These are phyloP conservation scores for Pelargonium myrrhifolium DNA, from an alignment of 441 rosid species.

Conservation along the genomic window DNA sequence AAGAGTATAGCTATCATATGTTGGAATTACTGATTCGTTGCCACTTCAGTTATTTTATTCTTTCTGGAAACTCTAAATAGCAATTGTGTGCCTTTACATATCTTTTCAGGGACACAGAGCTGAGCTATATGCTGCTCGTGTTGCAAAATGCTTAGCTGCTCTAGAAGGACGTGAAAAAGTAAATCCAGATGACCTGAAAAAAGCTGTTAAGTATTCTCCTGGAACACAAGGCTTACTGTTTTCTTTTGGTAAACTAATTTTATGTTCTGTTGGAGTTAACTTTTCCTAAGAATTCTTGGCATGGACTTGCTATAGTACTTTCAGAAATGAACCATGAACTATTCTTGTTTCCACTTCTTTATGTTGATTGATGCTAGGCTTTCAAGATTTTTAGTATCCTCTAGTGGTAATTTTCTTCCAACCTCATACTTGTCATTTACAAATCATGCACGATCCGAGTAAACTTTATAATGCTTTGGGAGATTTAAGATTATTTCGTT, in stretches of 20 bases:
- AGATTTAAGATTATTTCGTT: too few relatives aligned
- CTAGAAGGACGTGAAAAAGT: constrained; percentile 95
- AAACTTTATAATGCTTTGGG: too few relatives aligned
- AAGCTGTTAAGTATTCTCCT: constrained; percentile 70
- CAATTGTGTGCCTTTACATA: constrained; percentile 10
- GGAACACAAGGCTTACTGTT: constrained; percentile 13
- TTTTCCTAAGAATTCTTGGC: too few relatives aligned
- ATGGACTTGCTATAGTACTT: too few relatives aligned
- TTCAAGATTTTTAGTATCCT: too few relatives aligned
- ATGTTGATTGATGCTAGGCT: too few relatives aligned
- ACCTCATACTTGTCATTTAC: too few relatives aligned
- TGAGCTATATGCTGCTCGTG: constrained; percentile 89
- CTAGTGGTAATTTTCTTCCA: too few relatives aligned
- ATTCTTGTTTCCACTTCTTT: too few relatives aligned
- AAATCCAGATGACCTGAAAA: constrained; percentile 85
- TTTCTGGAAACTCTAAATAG: background rate
- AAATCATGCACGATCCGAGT: too few relatives aligned
- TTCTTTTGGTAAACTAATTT: background rate
- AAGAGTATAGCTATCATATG: background rate
- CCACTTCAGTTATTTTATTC: constrained; percentile 4
- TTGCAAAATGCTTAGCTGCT: constrained; percentile 95
- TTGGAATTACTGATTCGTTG: background rate
- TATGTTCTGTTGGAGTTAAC: too few relatives aligned
- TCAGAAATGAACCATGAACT: too few relatives aligned
- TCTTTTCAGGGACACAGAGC: constrained; percentile 89